A percentile compares a stretch with the other conserved stretches of the same genome.
phyloP scores from a whole-genome alignment of 192 early-diverging fungal species.

The Cladochytrium replicatum region DNA sequence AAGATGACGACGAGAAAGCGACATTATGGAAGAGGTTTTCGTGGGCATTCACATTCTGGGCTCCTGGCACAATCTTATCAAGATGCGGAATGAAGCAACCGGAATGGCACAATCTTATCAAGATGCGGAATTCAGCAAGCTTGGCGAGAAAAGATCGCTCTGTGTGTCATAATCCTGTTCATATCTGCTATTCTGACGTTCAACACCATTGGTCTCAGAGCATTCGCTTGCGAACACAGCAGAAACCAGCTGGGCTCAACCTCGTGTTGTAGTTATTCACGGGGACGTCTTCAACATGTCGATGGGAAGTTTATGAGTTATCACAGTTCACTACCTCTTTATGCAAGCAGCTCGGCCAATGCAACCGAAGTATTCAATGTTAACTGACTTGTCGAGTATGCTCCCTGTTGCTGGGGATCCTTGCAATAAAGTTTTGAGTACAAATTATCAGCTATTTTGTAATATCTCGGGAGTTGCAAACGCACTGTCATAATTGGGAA shows the following conservation, averaged over 20 bases:
- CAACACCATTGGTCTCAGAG: conserved; percentile 57
- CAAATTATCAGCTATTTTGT: conserved; percentile 1
- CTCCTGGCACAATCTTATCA: too few species aligned
- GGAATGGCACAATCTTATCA: too few species aligned
- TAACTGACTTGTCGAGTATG: conserved; percentile 17
- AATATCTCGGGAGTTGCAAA: background rate
- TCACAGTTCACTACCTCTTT: conserved; percentile 11
- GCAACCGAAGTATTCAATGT: background rate
- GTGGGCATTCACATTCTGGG: too few species aligned
- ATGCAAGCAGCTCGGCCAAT: background rate
- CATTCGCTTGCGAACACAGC: too few species aligned
- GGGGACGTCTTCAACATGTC: conserved; percentile 27
- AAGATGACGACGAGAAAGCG: too few species aligned
- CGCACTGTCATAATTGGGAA: conserved; percentile 16
- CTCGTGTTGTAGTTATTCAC: conserved; percentile 20
- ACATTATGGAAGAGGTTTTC: too few species aligned
- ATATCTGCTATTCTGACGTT: conserved; percentile 74
- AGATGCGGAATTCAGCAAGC: conserved; percentile 58
- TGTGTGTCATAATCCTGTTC: conserved; percentile 67
- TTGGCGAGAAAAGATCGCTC: conserved; percentile 86
- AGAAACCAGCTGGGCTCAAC: too few species aligned
- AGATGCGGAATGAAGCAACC: conserved; percentile 62
- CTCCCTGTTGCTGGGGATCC: conserved; percentile 13
- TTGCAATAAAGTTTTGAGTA: conserved; percentile 9
- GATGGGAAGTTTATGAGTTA: background rate